These are phyloP conservation scores for Penicillium brevicompactum DNA, from an alignment of 2,329 filamentous ascomycete genomes.

Conservation along the genomic window DNA sequence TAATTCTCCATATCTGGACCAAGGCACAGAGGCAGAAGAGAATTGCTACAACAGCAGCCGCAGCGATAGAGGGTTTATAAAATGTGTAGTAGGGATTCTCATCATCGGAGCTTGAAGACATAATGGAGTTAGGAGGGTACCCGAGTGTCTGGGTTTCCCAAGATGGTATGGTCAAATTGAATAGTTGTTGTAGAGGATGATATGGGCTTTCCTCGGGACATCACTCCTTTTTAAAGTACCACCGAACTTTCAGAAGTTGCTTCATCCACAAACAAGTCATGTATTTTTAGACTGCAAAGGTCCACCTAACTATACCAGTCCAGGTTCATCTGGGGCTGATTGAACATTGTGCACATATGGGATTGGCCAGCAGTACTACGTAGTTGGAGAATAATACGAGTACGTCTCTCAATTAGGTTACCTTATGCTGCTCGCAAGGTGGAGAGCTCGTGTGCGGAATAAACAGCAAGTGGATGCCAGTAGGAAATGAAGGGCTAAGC, in stretches of 20 bases:
- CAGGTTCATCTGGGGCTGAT: neutral
- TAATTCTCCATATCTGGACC: slow-evolving; percentile 6
- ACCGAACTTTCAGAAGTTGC: neutral
- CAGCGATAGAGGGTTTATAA: slow-evolving; percentile 3
- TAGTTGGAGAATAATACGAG: neutral
- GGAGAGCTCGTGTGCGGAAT: neutral
- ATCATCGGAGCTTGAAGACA: neutral
- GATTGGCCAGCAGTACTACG: neutral
- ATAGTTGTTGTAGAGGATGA: neutral
- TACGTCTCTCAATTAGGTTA: neutral
- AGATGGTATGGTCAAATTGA: neutral
- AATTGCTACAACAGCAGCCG: slow-evolving; percentile 3
- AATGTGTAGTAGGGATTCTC: slow-evolving; percentile 2
- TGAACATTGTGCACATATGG: too few relatives aligned
- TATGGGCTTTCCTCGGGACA: neutral
- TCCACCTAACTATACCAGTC: neutral
- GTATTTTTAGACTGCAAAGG: neutral
- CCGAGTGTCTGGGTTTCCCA: neutral
- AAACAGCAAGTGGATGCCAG: neutral
- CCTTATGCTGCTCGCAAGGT: neutral
- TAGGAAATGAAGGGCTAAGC: neutral
- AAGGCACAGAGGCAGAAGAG: neutral
- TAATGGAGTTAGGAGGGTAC: neutral
- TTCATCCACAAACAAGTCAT: neutral
- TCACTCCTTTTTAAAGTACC: neutral